Evolutionary conservation across 306 rosid species (phyloP).

Genomic region (Nissolia schottii): DNA sequence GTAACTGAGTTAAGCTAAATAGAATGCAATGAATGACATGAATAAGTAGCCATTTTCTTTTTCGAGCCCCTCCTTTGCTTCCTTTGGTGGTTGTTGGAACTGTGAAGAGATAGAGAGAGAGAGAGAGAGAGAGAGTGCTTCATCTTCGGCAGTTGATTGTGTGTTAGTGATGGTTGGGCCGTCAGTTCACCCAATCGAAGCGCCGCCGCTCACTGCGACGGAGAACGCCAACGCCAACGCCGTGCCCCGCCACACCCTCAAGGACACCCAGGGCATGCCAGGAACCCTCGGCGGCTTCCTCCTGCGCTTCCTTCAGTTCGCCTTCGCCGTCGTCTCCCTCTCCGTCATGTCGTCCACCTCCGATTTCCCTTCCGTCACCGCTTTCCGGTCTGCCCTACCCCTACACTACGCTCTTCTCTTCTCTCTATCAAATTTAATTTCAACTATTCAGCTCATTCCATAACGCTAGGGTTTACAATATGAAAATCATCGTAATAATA

Average conservation of each 20-base stretch:
- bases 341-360: constrained; percentile 43
- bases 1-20: too few relatives aligned
- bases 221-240: constrained; percentile 31
- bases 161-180: constrained; percentile 31
- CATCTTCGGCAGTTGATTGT: too few relatives aligned
- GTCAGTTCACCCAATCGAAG: constrained; percentile 44
- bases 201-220: constrained; percentile 23
- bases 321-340: constrained; percentile 35
- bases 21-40: too few relatives aligned
- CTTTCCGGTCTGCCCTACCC: constrained; percentile 33
- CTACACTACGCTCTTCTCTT: background rate
- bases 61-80: too few relatives aligned
- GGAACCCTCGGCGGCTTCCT: constrained; percentile 43
- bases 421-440: background rate
- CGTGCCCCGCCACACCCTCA: constrained; percentile 32
- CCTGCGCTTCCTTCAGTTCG: constrained; percentile 42
- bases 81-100: too few relatives aligned
- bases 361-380: constrained; percentile 50
- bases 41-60: too few relatives aligned
- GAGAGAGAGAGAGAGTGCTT: background rate
- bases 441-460: background rate
- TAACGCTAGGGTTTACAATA: background rate
- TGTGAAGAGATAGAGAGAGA: background rate
- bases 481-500: background rate
- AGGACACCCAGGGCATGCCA: constrained; percentile 46